These are phyloP conservation scores for Fusarium musae DNA, from an alignment of 2,329 filamentous ascomycete species.

Conservation along the genomic window DNA sequence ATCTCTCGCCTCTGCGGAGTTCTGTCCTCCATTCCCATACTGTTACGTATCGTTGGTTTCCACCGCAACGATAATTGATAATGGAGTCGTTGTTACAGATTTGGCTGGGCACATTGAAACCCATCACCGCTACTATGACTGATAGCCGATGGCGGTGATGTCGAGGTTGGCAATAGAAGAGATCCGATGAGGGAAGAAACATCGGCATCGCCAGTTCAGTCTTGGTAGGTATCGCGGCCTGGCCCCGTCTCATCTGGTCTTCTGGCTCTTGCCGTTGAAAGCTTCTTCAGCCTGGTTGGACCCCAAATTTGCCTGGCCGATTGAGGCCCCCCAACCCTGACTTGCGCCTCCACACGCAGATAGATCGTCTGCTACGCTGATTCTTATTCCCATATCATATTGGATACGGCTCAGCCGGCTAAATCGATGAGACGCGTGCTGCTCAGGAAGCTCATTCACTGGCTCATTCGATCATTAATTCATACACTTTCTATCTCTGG, in stretches of 20 bases:
- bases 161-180: conserved; percentile 9
- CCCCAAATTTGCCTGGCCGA: conserved; percentile 34
- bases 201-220: conserved; percentile 1
- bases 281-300: conserved; percentile 32
- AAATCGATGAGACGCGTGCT: conserved; percentile 29
- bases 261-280: background rate
- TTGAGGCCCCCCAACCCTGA: conserved; percentile 46
- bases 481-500: conserved; percentile 11
- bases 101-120: conserved; percentile 20
- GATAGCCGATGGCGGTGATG: conserved; percentile 25
- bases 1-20: conserved; percentile 23
- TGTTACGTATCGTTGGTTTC: conserved; percentile 38
- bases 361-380: conserved; percentile 30
- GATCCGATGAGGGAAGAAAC: conserved; percentile 16
- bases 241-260: conserved; percentile 2
- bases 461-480: conserved; percentile 9
- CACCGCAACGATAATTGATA: conserved; percentile 27
- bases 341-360: conserved; percentile 44
- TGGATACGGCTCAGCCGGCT: conserved; percentile 25
- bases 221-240: conserved; percentile 3
- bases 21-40: conserved; percentile 23
- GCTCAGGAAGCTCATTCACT: conserved; percentile 26
- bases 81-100: conserved; percentile 41
- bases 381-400: conserved; percentile 27
- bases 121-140: conserved; percentile 39